Conservation (phyloP, 2,329 filamentous ascomycete species). For the Fusarium drepaniforme region DNA sequence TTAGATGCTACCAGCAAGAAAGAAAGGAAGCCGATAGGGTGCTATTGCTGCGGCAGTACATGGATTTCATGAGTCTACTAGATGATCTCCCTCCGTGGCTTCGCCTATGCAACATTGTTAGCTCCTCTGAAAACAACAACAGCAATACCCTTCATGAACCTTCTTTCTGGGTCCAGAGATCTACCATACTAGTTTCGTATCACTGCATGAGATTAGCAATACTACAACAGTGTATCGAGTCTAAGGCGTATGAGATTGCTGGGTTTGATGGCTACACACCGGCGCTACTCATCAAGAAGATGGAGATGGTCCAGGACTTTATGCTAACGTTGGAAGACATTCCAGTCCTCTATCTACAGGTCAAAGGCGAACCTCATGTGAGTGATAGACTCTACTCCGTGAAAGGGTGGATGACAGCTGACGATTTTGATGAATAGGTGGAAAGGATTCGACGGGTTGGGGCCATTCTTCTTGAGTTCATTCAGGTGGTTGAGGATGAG, state of each 20-base stretch:
- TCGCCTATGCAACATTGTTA: not conserved
- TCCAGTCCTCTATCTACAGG: not conserved
- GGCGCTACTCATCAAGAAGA: not conserved
- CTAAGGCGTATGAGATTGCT: not conserved
- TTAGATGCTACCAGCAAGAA: not conserved
- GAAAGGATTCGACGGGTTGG: not conserved
- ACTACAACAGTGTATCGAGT: not conserved
- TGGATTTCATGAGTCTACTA: not conserved
- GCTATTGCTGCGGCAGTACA: not conserved
- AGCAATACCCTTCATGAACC: not conserved
- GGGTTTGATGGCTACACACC: not conserved
- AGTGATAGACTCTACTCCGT: not conserved
- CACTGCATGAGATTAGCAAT: not conserved
- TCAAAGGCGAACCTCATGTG: not conserved
- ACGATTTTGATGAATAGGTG: not conserved
- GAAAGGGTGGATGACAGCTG: not conserved
- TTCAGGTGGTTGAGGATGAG: not conserved
- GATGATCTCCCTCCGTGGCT: not conserved
- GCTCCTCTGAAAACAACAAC: not conserved
- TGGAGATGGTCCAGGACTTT: not conserved
- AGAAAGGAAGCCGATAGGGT: not conserved
- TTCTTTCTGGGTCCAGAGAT: not conserved
- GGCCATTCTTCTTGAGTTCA: not conserved
- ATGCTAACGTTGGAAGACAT: not conserved
- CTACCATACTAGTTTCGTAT: not conserved